Evolutionary conservation across 768 basidiomycete species (phyloP).

Genomic region (Podaxis sp.): DNA sequence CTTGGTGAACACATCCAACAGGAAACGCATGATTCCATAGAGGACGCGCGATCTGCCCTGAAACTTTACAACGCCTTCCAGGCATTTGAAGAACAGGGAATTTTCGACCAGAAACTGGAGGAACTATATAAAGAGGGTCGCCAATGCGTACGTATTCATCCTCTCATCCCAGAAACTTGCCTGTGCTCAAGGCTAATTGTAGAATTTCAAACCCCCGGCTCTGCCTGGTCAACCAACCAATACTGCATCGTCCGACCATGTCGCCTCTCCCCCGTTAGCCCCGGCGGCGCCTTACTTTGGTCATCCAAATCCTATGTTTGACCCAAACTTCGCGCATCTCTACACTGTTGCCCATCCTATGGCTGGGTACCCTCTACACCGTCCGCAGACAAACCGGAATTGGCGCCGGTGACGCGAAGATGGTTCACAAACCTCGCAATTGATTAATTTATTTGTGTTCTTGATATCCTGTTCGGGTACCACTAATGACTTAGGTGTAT

Average conservation of each 20-base stretch:
- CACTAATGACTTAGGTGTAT: background rate
- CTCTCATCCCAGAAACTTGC: background rate
- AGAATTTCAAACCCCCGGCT: slow-evolving; percentile 62
- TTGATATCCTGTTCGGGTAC: background rate
- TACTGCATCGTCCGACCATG: background rate
- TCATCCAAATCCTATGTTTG: slow-evolving; percentile 4
- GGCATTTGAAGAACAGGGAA: slow-evolving; percentile 68
- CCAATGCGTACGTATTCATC: slow-evolving; percentile 54
- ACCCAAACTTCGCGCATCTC: slow-evolving; percentile 6
- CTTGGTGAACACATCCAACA: slow-evolving; percentile 89
- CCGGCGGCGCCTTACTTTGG: slow-evolving; percentile 2
- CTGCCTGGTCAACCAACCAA: slow-evolving; percentile 17
- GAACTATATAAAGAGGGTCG: slow-evolving; percentile 78
- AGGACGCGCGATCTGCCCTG: slow-evolving; percentile 88
- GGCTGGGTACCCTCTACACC: slow-evolving; percentile 10
- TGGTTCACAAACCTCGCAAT: background rate
- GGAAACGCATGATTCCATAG: slow-evolving; percentile 97
- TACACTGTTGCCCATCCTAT: slow-evolving; percentile 9
- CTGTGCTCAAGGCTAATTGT: background rate
- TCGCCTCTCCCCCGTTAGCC: background rate
- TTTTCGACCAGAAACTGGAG: slow-evolving; percentile 87
- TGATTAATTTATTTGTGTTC: background rate
- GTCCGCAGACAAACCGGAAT: slow-evolving; percentile 7
- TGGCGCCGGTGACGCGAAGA: background rate
- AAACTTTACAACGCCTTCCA: slow-evolving; percentile 82